Conservation (phyloP, 331 rosid species). For the Acacia concinna region DNA sequence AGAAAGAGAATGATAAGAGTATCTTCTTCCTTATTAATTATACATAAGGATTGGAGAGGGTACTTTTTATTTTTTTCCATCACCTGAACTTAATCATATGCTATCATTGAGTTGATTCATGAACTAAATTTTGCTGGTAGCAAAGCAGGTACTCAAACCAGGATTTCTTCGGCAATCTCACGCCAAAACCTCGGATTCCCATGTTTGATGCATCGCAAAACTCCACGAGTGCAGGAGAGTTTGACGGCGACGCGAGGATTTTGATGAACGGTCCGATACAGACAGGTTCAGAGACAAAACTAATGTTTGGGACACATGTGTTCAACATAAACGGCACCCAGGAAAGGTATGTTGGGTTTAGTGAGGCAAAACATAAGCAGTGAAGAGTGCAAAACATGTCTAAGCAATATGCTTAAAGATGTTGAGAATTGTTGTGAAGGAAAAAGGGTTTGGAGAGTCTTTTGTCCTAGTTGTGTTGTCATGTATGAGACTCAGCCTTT, state of each 20-base stretch:
- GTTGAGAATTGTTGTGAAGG: conserved; percentile 39
- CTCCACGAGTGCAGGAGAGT: conserved; percentile 42
- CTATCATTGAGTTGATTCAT: no score
- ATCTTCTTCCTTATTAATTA: no score
- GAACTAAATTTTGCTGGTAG: no score
- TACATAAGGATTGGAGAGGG: no score
- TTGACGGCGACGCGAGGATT: conserved; percentile 43
- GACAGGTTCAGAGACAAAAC: conserved; percentile 25
- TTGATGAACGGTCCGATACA: conserved; percentile 47
- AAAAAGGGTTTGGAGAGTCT: conserved; percentile 47
- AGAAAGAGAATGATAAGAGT: no score
- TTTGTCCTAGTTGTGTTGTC: conserved; percentile 46
- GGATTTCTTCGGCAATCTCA: conserved; percentile 37
- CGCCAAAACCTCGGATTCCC: conserved; percentile 34
- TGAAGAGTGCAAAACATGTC: conserved; percentile 49
- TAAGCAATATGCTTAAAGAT: conserved; percentile 41
- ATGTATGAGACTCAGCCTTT: conserved; percentile 54
- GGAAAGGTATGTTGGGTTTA: conserved; percentile 48
- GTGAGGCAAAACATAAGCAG: conserved; percentile 42
- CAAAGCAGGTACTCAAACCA: conserved; percentile 45
- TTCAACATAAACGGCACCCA: conserved; percentile 51
- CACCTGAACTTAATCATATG: no score
- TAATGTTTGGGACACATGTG: conserved; percentile 48
- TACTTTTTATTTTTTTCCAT: no score
- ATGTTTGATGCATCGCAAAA: conserved; percentile 45